phyloP scores from a whole-genome alignment of 805 yeast genomes.

The Saturnispora sanitii region DNA sequence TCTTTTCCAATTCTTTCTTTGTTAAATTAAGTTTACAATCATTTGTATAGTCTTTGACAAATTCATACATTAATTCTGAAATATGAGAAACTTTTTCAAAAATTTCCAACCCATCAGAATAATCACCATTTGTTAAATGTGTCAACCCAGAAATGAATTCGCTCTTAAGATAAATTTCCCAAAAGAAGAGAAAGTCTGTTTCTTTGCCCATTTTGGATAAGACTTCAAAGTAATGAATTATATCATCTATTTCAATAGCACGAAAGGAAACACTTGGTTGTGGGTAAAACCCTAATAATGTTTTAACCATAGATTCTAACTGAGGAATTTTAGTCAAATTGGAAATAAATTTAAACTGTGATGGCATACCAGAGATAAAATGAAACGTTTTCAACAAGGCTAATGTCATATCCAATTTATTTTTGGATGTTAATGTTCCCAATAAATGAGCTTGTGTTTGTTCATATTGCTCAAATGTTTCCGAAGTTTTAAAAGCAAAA shows the following conservation, averaged over 20 bases:
- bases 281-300: constrained; percentile 1
- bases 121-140: background rate
- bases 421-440: constrained; percentile 4
- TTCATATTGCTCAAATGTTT: background rate
- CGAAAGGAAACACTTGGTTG: background rate
- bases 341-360: constrained; percentile 1
- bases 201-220: background rate
- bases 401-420: background rate
- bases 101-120: background rate
- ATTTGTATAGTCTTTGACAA: background rate
- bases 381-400: background rate
- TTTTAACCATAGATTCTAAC: background rate
- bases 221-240: background rate
- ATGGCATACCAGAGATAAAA: constrained; percentile 3
- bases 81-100: background rate
- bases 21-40: background rate
- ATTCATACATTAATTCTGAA: constrained; percentile 2
- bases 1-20: background rate
- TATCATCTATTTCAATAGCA: background rate
- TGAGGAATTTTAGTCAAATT: background rate
- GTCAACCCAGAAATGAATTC: background rate
- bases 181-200: background rate
- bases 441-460: constrained; percentile 2
- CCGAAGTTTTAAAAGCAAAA: background rate
- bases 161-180: background rate